Evolutionary conservation across 805 yeast species (phyloP).

Genomic region (Wickerhamiella parazyma): DNA sequence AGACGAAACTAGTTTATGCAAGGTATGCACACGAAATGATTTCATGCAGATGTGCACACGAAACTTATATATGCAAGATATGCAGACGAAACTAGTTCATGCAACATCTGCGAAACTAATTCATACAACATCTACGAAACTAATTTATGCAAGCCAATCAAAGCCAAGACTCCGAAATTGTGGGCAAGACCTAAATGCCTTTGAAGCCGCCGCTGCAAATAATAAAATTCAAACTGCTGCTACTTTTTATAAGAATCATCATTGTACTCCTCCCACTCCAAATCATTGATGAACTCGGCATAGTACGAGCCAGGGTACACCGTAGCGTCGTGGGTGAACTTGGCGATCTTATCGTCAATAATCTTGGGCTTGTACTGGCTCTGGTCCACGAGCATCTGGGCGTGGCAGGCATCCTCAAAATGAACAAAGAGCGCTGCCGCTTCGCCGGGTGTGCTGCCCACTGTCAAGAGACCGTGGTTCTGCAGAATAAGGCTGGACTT

Average conservation of each 20-base stretch:
- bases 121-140: too few relatives aligned
- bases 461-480: constrained; percentile 63
- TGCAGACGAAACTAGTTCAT: too few relatives aligned
- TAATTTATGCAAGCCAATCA: too few relatives aligned
- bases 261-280: constrained; percentile 32
- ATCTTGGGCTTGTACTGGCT: constrained; percentile 33
- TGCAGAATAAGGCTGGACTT: constrained; percentile 45
- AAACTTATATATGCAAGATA: too few relatives aligned
- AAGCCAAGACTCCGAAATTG: too few relatives aligned
- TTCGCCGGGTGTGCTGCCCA: constrained; percentile 58
- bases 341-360: constrained; percentile 51
- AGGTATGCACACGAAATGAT: too few relatives aligned
- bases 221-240: too few relatives aligned
- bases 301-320: constrained; percentile 58
- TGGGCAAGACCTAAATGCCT: too few relatives aligned
- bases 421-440: constrained; percentile 54
- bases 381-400: constrained; percentile 52
- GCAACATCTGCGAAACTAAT: too few relatives aligned
- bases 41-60: too few relatives aligned
- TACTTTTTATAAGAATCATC: constrained; percentile 4
- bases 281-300: constrained; percentile 62
- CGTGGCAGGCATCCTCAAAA: constrained; percentile 51
- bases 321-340: constrained; percentile 44
- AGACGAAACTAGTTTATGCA: too few relatives aligned
- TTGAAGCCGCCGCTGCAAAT: too few relatives aligned